phyloP scores from a whole-genome alignment of 2,329 filamentous ascomycete genomes.

The Chaetothyriales sp. region DNA sequence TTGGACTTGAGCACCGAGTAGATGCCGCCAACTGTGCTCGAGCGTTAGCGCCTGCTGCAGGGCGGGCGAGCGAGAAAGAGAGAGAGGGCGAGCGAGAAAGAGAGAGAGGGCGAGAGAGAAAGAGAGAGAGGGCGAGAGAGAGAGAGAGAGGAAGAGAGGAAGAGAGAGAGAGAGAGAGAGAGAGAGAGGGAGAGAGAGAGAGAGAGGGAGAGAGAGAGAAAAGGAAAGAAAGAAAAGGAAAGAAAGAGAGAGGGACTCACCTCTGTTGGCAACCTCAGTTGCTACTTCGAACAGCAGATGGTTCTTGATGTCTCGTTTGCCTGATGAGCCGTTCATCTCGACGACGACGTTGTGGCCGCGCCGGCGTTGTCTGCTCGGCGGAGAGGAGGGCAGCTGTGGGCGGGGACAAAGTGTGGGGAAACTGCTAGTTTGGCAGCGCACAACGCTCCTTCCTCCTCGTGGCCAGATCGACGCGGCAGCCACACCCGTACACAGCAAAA shows the following conservation, averaged over 20 bases:
- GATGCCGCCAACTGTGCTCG: slow-evolving; percentile 70
- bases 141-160: slow-evolving; percentile 5
- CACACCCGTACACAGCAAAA: too few species aligned
- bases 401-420: neutral
- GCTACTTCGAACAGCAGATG: slow-evolving; percentile 94
- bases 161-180: slow-evolving; percentile 4
- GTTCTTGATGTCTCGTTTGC: slow-evolving; percentile 67
- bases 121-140: slow-evolving; percentile 10
- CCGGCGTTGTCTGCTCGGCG: neutral
- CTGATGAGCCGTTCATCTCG: slow-evolving; percentile 17
- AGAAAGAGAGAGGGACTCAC: slow-evolving; percentile 34
- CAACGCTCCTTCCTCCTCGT: neutral
- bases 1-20: slow-evolving; percentile 99
- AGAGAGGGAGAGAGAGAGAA: neutral
- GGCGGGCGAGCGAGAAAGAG: slow-evolving; percentile 5
- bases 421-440: neutral
- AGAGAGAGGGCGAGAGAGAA: neutral
- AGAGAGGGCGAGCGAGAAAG: slow-evolving; percentile 9
- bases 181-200: neutral
- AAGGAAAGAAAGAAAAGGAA: neutral
- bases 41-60: slow-evolving; percentile 12
- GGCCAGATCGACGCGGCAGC: too few species aligned
- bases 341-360: slow-evolving; percentile 4
- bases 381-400: neutral
- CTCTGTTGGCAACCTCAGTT: slow-evolving; percentile 93